phyloP scores from a whole-genome alignment of 768 basidiomycete species.

The Suillus fuscotomentosus region DNA sequence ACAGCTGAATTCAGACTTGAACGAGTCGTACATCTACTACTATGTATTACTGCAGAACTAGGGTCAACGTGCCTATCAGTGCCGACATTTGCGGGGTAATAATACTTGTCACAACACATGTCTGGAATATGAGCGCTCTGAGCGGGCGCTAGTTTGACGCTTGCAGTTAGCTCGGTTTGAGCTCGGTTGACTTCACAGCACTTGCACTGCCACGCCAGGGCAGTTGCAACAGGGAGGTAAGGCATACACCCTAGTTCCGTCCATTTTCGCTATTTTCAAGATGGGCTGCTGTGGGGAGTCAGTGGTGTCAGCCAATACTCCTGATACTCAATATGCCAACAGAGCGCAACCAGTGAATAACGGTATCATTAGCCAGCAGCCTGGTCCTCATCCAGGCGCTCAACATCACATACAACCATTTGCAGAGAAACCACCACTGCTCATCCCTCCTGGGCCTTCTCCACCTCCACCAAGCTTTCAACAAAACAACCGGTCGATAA shows the following conservation, averaged over 20 bases:
- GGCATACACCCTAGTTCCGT: slow-evolving; percentile 2
- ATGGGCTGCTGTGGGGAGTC: slow-evolving; percentile 74
- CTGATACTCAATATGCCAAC: slow-evolving; percentile 34
- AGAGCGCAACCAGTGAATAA: slow-evolving; percentile 27
- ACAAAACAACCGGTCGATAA: slow-evolving; percentile 21
- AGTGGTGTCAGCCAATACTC: slow-evolving; percentile 18
- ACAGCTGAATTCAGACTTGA: not conserved
- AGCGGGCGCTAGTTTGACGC: slow-evolving; percentile 1
- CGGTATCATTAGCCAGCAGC: slow-evolving; percentile 52
- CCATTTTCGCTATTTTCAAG: slow-evolving; percentile 16
- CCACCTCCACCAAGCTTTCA: slow-evolving; percentile 44
- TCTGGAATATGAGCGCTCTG: not conserved
- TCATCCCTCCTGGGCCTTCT: slow-evolving; percentile 41
- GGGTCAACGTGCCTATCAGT: not conserved
- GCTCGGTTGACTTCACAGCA: not conserved
- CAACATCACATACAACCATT: slow-evolving; percentile 16
- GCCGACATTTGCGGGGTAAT: not conserved
- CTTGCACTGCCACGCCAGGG: slow-evolving; percentile 11
- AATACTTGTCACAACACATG: not conserved
- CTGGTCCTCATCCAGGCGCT: slow-evolving; percentile 36
- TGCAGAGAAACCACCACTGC: slow-evolving; percentile 40
- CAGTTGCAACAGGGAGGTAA: not conserved
- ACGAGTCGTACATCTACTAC: too few species aligned
- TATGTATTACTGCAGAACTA: not conserved
- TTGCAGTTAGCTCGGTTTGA: not conserved